A percentile compares a stretch with the other conserved stretches of the same genome.
These are phyloP conservation scores for Candida qinlingensis DNA, from an alignment of 805 yeast genomes.

Conservation along the genomic window DNA sequence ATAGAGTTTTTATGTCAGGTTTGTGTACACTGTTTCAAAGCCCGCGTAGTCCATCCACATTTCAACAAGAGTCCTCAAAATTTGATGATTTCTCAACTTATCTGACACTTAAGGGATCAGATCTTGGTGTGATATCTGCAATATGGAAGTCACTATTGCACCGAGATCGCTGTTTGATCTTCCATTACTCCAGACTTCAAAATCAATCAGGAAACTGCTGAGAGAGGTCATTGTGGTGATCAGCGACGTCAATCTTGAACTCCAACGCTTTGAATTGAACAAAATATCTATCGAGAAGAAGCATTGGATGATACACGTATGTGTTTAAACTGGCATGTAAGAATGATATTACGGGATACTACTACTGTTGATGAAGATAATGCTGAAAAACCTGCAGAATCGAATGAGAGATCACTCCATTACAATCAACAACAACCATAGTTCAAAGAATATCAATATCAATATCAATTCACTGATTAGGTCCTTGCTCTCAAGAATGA, in stretches of 20 bases:
- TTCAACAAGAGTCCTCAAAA: too few species aligned
- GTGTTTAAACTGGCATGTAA: conserved; percentile 10
- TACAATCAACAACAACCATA: conserved; percentile 1
- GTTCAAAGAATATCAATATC: conserved; percentile 1
- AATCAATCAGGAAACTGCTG: conserved; percentile 3
- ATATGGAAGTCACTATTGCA: too few species aligned
- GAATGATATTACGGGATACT: not conserved
- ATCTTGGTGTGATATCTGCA: too few species aligned
- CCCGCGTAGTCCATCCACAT: not conserved
- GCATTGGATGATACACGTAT: conserved; percentile 3
- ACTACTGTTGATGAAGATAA: conserved; percentile 12
- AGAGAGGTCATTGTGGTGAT: conserved; percentile 11
- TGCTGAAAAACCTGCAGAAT: conserved; percentile 11
- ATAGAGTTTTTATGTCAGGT: too few species aligned
- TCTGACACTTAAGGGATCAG: too few species aligned
- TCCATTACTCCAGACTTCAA: conserved; percentile 12
- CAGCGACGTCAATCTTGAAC: conserved; percentile 1
- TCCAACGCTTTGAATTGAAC: conserved; percentile 4
- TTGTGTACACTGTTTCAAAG: not conserved
- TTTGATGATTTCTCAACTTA: too few species aligned
- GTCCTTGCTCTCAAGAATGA: conserved; percentile 15
- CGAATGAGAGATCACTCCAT: conserved; percentile 13
- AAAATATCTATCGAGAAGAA: conserved; percentile 8
- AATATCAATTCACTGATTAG: conserved; percentile 8
- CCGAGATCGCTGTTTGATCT: conserved; percentile 10